phyloP scores from a whole-genome alignment of 2,329 filamentous ascomycete genomes.

The Xylariaceae sp. region DNA sequence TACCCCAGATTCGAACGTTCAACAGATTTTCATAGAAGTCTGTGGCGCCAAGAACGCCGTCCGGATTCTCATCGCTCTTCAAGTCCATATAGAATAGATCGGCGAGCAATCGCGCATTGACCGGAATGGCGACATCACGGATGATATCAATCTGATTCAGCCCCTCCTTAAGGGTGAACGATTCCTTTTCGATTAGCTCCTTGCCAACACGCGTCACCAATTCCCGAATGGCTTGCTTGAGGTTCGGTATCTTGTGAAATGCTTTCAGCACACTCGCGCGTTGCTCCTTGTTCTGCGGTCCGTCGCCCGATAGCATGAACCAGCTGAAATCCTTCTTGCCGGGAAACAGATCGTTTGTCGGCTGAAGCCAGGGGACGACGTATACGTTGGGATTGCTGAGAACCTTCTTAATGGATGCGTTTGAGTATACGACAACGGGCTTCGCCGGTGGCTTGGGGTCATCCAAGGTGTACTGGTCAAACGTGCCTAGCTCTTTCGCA shows the following conservation, averaged over 20 bases:
- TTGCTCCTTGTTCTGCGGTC: constrained; percentile 32
- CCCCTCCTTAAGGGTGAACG: constrained; percentile 35
- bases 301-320: constrained; percentile 40
- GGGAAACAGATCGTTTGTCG: constrained; percentile 34
- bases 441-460: constrained; percentile 36
- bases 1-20: constrained; percentile 44
- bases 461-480: constrained; percentile 34
- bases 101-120: constrained; percentile 52
- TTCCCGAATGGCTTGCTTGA: constrained; percentile 31
- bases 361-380: constrained; percentile 34
- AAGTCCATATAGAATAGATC: constrained; percentile 57
- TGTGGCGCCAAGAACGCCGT: constrained; percentile 40
- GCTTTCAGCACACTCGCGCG: constrained; percentile 33
- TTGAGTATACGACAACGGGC: constrained; percentile 29
- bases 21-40: constrained; percentile 42
- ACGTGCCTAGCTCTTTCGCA: constrained; percentile 37
- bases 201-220: constrained; percentile 35
- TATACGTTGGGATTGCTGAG: constrained; percentile 35
- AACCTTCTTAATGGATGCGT: constrained; percentile 32
- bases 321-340: constrained; percentile 38
- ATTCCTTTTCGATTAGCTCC: constrained; percentile 40
- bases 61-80: constrained; percentile 50
- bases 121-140: constrained; percentile 55
- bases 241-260: constrained; percentile 34
- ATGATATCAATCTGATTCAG: constrained; percentile 41